A percentile compares a stretch with the other conserved stretches of the same genome.
Conservation (phyloP, 2,329 filamentous ascomycete species). For the Emmonsia crescens region DNA sequence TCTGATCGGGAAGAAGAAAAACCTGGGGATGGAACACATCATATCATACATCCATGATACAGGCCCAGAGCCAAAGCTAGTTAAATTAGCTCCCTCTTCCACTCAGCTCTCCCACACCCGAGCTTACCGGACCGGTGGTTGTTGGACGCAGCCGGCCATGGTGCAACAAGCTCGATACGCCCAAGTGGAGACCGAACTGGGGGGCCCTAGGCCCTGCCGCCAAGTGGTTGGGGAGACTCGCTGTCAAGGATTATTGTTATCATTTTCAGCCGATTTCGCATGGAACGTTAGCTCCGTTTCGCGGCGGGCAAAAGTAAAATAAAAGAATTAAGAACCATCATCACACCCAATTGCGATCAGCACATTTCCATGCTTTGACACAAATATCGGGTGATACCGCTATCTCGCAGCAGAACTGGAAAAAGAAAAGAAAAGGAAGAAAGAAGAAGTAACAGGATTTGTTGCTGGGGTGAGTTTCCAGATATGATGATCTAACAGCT, state of each 20-base stretch:
- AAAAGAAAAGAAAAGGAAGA: not conserved
- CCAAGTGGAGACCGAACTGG: not conserved
- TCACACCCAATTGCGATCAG: not conserved
- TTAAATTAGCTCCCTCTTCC: not conserved
- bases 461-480: not conserved
- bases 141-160: not conserved
- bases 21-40: not conserved
- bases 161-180: not conserved
- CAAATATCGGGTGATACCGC: not conserved
- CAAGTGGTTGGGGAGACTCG: not conserved
- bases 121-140: not conserved
- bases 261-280: not conserved
- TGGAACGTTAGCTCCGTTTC: not conserved
- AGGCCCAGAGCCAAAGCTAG: too few relatives aligned
- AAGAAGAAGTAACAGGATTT: not conserved
- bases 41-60: too few relatives aligned
- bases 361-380: not conserved
- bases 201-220: too few relatives aligned
- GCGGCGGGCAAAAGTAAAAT: not conserved
- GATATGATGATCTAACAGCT: too few relatives aligned
- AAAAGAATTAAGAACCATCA: not conserved
- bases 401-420: not conserved
- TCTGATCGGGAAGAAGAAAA: not conserved
- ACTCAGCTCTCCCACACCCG: not conserved
- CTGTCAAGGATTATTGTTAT: too few relatives aligned